Percentiles rank a stretch among this genome's conserved stretches.
Evolutionary conservation across 768 basidiomycete genomes (phyloP).

Genomic region (Mycena rebaudengoi): DNA sequence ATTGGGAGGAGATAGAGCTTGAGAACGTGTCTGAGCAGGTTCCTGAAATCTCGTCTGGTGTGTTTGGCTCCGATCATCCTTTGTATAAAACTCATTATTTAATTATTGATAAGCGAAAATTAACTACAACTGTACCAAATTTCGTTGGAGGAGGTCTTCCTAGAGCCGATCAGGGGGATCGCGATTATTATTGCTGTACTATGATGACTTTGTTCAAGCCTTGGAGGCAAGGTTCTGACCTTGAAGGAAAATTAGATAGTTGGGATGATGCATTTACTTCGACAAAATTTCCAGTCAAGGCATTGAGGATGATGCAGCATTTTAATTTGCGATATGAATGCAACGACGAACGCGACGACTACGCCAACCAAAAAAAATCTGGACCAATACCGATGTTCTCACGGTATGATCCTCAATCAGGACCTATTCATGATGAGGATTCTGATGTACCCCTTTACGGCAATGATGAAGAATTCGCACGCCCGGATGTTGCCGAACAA

Average conservation of each 20-base stretch:
- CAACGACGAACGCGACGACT: slow-evolving; percentile 38
- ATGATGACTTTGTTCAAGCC: too few relatives aligned
- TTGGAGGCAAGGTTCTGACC: too few relatives aligned
- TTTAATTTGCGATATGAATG: slow-evolving; percentile 39
- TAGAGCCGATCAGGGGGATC: too few relatives aligned
- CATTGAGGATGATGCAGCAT: slow-evolving; percentile 29
- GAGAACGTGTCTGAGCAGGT: too few relatives aligned
- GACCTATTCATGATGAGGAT: too few relatives aligned
- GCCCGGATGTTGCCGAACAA: too few relatives aligned
- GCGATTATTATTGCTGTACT: too few relatives aligned
- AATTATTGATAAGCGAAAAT: not conserved
- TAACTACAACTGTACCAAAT: slow-evolving; percentile 28
- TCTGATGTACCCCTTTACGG: too few relatives aligned
- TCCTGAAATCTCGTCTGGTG: too few relatives aligned
- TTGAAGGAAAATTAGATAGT: slow-evolving; percentile 19
- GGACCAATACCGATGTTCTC: not conserved
- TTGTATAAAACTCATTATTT: not conserved
- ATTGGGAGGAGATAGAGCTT: too few relatives aligned
- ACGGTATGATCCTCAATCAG: not conserved
- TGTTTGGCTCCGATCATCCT: not conserved
- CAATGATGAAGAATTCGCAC: too few relatives aligned
- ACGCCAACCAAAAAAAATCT: slow-evolving; percentile 4
- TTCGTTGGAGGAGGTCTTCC: too few relatives aligned
- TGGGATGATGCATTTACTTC: slow-evolving; percentile 28
- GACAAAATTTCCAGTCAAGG: slow-evolving; percentile 18